Evolutionary conservation across 2,329 filamentous ascomycete genomes (phyloP), one percentile per base, ranked within the genome.

Genomic region (Trichoderma polysporum): DNA sequence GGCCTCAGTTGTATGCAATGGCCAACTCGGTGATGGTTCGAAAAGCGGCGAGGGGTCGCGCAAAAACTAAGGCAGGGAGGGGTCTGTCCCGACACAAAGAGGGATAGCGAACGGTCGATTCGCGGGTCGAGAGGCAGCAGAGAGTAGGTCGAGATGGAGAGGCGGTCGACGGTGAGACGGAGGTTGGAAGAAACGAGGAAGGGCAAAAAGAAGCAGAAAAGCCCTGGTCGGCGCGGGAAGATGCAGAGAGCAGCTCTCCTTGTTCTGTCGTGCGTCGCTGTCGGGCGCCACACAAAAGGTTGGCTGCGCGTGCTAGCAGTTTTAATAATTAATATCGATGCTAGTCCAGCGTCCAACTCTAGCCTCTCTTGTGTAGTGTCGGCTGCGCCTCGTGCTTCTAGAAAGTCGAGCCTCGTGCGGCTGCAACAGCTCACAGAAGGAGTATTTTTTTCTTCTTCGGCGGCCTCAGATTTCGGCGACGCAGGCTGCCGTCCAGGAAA

Each of bases 371-470:
- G 47, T 63, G 58, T 57, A 53, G 64, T 67, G 47, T 67, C 60
- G 50, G 50, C 52, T 64, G 60, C 59, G 59, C 53, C 66, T 58
- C 66, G 66, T 64, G 66, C 66, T 68, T 68, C 66, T 68, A 68
- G 66, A 68, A 54, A 59, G 17, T 45, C 47, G 39, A 59, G 52
- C 59, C 65, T 59, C 27, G 50, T 17, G 47, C 37, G 9, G 53
- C 47, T 39, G 57, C 65, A 35, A 45, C 57, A 53, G 17, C 49
- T 25, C 59, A 31, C 35, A 31, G n/a, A n/a, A n/a, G 49, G 22
- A 15, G 39, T 3, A 33, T 52, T 49, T 56, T 29, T 47, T 27
- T 37, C 6, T 39, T 27, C 12, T 29, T 52, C 7, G 8, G 13
- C n/a, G 52, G 39, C 53, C 41, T 37, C 29, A 65, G 62, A 53